Evolutionary conservation across 2,329 filamentous ascomycete species (phyloP).

Genomic region (Diplocarpon mali): DNA sequence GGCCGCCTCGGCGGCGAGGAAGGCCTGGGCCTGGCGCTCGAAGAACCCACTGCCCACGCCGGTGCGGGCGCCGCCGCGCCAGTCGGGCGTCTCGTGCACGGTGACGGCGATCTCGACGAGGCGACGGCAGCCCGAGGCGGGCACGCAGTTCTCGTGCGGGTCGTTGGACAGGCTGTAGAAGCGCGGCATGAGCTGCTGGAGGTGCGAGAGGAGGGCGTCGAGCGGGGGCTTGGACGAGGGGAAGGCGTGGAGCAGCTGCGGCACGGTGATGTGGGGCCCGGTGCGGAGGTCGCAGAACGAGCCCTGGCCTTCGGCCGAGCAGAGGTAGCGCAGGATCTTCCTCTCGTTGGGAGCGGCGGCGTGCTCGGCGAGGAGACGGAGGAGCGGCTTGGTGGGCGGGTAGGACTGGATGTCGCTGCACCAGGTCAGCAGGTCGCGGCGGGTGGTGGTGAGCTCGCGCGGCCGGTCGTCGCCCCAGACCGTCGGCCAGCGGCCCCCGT

Average conservation of each 20-base stretch:
- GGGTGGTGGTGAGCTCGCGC: constrained; percentile 78
- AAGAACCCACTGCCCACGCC: constrained; percentile 91
- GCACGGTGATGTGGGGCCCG: constrained; percentile 72
- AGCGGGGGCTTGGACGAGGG: constrained; percentile 83
- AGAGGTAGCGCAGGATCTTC: constrained; percentile 78
- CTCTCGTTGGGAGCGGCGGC: constrained; percentile 71
- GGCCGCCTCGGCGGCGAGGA: constrained; percentile 54
- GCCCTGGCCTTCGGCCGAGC: constrained; percentile 81
- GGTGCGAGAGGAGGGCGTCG: constrained; percentile 65
- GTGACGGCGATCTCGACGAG: constrained; percentile 95
- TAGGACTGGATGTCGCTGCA: constrained; percentile 90
- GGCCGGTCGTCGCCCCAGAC: constrained; percentile 91
- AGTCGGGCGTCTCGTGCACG: constrained; percentile 77
- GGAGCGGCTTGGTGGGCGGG: constrained; percentile 76
- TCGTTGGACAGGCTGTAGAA: constrained; percentile 99
- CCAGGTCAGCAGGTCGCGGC: constrained; percentile 89
- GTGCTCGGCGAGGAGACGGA: constrained; percentile 78
- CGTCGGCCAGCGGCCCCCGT: constrained; percentile 82
- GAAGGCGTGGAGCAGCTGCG: constrained; percentile 83
- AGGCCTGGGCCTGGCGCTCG: constrained; percentile 67
- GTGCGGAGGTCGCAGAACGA: constrained; percentile 92
- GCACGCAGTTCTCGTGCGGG: constrained; percentile 52
- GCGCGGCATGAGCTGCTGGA: constrained; percentile 87
- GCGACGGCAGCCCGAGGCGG: constrained; percentile 45
- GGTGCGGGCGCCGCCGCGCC: constrained; percentile 59